phyloP scores from a whole-genome alignment of 164 flowering plant genomes.

The Piper betle region DNA sequence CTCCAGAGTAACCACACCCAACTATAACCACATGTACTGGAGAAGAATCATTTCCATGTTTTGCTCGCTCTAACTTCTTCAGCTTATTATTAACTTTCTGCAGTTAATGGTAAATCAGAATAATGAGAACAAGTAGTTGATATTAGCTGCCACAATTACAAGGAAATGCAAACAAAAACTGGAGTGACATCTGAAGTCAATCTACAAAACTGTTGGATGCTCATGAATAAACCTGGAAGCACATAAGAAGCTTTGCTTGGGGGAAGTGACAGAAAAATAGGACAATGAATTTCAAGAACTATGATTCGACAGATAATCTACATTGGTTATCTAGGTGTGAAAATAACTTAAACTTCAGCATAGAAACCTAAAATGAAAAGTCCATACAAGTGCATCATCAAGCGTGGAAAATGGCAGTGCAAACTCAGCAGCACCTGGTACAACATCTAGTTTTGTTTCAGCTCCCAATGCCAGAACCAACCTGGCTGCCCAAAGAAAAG shows the following conservation, averaged over 20 bases:
- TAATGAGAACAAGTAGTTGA: background rate
- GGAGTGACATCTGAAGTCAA: background rate
- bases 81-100: constrained; percentile 65
- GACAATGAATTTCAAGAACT: no score
- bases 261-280: background rate
- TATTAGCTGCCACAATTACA: no score
- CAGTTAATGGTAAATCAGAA: constrained; percentile 4
- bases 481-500: constrained; percentile 78
- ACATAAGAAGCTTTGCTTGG: background rate
- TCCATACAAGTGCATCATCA: constrained; percentile 78
- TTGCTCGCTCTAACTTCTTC: constrained; percentile 47
- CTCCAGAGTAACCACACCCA: constrained; percentile 95
- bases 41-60: constrained; percentile 42
- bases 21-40: constrained; percentile 64
- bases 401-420: constrained; percentile 83
- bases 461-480: constrained; percentile 99
- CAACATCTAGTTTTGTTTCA: constrained; percentile 75
- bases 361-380: background rate
- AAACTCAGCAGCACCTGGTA: constrained; percentile 81
- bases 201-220: background rate
- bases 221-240: background rate
- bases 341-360: background rate
- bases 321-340: no score
- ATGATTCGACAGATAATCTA: no score
- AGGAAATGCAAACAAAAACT: no score